phyloP scores from a whole-genome alignment of 805 yeast genomes.

The Vanderwaltozyma tropicalis region DNA sequence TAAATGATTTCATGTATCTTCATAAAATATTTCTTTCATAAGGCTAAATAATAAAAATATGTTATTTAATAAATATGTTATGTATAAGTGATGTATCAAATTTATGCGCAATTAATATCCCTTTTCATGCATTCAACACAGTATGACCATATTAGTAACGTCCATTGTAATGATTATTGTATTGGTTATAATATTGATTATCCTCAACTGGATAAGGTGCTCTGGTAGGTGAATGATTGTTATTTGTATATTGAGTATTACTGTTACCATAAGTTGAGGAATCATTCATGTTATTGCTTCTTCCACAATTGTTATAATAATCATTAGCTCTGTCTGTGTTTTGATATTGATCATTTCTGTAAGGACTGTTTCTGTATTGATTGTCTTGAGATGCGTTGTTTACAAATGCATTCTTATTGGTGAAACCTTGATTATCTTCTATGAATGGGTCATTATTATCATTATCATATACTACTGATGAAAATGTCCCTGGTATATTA shows the following conservation, averaged over 20 bases:
- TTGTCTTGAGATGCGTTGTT: too few species aligned
- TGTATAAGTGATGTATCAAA: too few species aligned
- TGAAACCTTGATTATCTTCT: neutral
- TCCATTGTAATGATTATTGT: neutral
- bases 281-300: too few species aligned
- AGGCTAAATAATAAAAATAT: too few species aligned
- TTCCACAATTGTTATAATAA: too few species aligned
- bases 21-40: neutral
- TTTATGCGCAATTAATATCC: too few species aligned
- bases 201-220: conserved; percentile 3
- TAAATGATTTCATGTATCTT: neutral
- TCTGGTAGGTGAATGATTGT: neutral
- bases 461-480: neutral
- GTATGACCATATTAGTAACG: neutral
- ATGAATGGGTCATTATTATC: neutral
- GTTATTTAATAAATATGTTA: too few species aligned
- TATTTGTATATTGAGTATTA: neutral
- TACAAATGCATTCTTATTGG: neutral
- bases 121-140: too few species aligned
- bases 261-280: neutral
- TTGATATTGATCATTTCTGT: neutral
- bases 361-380: too few species aligned
- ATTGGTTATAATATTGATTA: neutral
- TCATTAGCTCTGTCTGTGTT: neutral
- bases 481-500: too few species aligned